Evolutionary conservation across 2,329 filamentous ascomycete genomes (phyloP), one percentile per base, ranked within the genome.

Genomic region (Xylaria digitata): DNA sequence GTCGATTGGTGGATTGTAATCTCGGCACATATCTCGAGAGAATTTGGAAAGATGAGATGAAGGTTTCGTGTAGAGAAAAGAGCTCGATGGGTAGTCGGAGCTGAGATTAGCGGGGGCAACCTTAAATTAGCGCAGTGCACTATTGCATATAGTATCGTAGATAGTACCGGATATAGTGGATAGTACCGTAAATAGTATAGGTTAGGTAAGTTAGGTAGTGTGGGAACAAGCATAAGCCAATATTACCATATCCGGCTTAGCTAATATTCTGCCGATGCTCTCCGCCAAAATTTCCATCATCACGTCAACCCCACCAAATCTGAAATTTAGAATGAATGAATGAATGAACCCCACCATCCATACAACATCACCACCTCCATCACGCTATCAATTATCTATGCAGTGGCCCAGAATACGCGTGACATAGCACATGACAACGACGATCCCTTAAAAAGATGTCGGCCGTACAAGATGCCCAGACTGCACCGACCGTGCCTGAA

Each of bases 271-370:
- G 73, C 72, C 73, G 4, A 2, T 15, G 17, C 17, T 66, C 55
- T 48, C 73, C 74, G 72, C 74, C 68, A 74, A 75, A 75, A 71
- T 69, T 73, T 75, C 72, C 70, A 64, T 62, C 32, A 61, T 40
- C 40, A 26, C 3, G 21, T 34, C 53, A 58, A 62, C 56, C 72
- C 72, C 73, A 73, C 71, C 70, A 69, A 68, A 63, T 50, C 40
- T 9, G 54, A 71, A 72, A 67, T 68, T 71, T 42, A 65, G 54
- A 66, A 65, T 56, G 37, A 49, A 37, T 42, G 54, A 66, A 65
- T 56, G 37, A 49, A 37, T 42, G 37, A 59, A 69, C 63, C 66
- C 55, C 61, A 71, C 67, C 61, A 66, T 52, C 13, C 6, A 21
- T 15, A 3, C 19, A 21, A 26, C 26, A 26, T 26, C 26, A 26